Evolutionary conservation across 495 filamentous ascomycete genomes (phyloP), one percentile per base, ranked within the genome.

Genomic region (Aspergillus taichungensis): DNA sequence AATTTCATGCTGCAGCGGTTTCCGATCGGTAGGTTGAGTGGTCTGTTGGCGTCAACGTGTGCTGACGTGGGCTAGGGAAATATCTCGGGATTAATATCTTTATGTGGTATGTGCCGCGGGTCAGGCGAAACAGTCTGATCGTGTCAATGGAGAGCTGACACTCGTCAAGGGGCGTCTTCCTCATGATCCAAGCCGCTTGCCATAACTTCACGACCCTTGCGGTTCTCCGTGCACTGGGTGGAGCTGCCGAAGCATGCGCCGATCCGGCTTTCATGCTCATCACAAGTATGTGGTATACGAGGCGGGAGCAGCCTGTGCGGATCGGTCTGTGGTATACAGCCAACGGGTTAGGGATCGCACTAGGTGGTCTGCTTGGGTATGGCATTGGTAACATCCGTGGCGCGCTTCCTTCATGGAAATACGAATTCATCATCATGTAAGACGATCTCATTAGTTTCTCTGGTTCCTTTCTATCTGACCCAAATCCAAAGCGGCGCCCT

Each of bases 261-360:
- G 71, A 72, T 41, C 57, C 68, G 9, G 59, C 58, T 5, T 63
- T 60, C 27, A 63, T 62, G 52, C 37, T 63, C 27, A 64, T 66
- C 30, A 64, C 72, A 4, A 70, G 67, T 30, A 72, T 72, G 62
- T 65, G 66, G 61, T 72, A 78, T 46, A 79, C 75, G 1, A 58
- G 77, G 13, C 62, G 67, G 11, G 72, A 83, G 38, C 79, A 82
- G 42, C 76, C 79, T 1, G 58, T 80, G 5, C 71, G 79, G 11
- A 75, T 80, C 35, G 77, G 75, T 5, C 45, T 76, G 2, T 82
- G 76, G 76, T 82, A 80, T 51, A 75, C 75, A 3, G 74, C 73
- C 10, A 79, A 79, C 43, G 77, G 78, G 0, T 46, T 79, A 9
- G 78, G 77, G 4, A 78, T 80, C 44, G 75, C 77, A 6, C 62